Percentiles rank a stretch among this genome's conserved stretches.
phyloP scores from a whole-genome alignment of 129 eudicot species.

The Pseudognaphalium luteoalbum region DNA sequence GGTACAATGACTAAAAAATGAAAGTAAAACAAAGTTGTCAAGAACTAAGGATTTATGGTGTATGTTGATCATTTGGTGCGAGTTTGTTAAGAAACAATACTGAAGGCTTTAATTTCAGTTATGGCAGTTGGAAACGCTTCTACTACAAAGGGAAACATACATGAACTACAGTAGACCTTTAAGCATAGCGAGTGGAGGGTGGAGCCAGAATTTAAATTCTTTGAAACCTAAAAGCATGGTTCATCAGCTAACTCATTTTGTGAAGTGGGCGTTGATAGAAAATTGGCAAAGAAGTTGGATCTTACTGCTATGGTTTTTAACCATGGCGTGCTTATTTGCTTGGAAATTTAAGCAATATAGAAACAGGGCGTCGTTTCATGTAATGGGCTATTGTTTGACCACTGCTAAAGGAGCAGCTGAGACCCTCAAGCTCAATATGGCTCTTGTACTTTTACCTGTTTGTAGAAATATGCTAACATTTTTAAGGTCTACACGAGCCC shows the following conservation, averaged over 20 bases:
- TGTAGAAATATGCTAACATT: constrained; percentile 78
- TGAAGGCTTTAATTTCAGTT: constrained; percentile 46
- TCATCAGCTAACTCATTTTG: constrained; percentile 34
- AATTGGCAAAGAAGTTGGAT: constrained; percentile 95
- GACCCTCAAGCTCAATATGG: constrained; percentile 97
- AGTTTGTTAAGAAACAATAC: background rate
- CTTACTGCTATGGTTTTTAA: constrained; percentile 60
- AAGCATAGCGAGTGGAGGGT: constrained; percentile 69
- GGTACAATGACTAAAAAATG: constrained; percentile 44
- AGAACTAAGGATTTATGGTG: background rate
- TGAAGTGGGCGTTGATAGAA: constrained; percentile 52
- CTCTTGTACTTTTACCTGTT: constrained; percentile 84
- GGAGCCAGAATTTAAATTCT: constrained; percentile 73
- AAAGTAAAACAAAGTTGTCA: background rate
- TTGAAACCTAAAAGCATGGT: constrained; percentile 38
- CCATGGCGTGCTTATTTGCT: constrained; percentile 72
- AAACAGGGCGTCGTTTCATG: constrained; percentile 69
- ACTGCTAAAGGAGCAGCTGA: constrained; percentile 98
- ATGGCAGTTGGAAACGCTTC: constrained; percentile 97
- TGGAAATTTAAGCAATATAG: constrained; percentile 87
- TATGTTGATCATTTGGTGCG: background rate
- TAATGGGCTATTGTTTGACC: constrained; percentile 88
- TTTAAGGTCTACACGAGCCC: constrained; percentile 83
- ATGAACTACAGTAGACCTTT: constrained; percentile 87
- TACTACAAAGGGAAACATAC: constrained; percentile 77